Conservation (phyloP, 345 rosid species). For the Lenwebbia sp. region DNA sequence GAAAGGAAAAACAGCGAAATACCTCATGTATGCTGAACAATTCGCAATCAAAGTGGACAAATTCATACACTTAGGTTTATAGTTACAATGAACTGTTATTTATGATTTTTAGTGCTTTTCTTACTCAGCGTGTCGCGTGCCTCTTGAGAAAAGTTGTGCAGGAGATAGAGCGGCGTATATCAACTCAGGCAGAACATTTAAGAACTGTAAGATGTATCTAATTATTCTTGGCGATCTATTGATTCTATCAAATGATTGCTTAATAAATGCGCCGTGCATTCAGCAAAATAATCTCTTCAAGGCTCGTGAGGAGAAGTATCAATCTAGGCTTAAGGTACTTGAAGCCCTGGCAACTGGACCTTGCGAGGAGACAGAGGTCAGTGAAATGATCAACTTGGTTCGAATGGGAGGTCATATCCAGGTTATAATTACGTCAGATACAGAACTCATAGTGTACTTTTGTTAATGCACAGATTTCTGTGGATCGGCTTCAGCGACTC, state of each 20-base stretch:
- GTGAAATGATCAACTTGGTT: not conserved
- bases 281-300: constrained; percentile 93
- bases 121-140: constrained; percentile 70
- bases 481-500: constrained; percentile 40
- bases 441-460: constrained; percentile 4
- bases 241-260: not conserved
- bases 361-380: constrained; percentile 61
- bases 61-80: not conserved
- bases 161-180: constrained; percentile 92
- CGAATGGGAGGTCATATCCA: not conserved
- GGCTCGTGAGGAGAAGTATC: constrained; percentile 84
- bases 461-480: constrained; percentile 25
- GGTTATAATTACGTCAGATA: not conserved
- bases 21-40: constrained; percentile 51
- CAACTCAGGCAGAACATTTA: constrained; percentile 94
- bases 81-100: not conserved
- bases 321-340: constrained; percentile 72
- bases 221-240: not conserved
- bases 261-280: constrained; percentile 4
- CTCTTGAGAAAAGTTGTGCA: constrained; percentile 80
- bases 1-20: constrained; percentile 74
- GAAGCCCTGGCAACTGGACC: constrained; percentile 81
- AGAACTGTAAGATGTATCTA: constrained; percentile 47
- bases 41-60: not conserved
- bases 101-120: constrained; percentile 4